Base-by-base conservation (phyloP, 352 stramenopile genomes). In the Pythium aquatile region DNA sequence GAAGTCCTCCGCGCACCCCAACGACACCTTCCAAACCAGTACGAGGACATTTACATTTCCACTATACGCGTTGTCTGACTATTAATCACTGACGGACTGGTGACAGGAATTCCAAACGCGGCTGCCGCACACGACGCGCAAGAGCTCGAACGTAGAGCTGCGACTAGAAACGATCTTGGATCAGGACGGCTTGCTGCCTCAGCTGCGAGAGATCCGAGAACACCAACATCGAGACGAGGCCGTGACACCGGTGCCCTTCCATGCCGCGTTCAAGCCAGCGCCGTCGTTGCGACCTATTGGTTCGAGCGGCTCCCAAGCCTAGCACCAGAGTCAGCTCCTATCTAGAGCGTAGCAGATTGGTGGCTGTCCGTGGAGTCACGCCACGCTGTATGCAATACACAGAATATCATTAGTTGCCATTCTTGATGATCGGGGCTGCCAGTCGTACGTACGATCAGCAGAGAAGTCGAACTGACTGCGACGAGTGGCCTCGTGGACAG, bases 101-200 rank as follows among this genome's bases (percentile, higher is more conserved):
- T 28, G 20, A 5, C 61, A 84, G 72, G 66, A 61, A 8, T 85
- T 85, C 49, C 61, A 66, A 33, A 65, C 64, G 47, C 66, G 70
- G 8, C 78, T 89, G 32, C 71, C 78, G n/a, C 78, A 91, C 66
- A 87, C 80, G 17, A 75, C 78, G n/a, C 71, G 73, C 53, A 91
- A 89, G 59, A 86, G 70, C 55, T 56, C 78, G 56, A 91, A 85
- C 68, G 61, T 85, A 6, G 75, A 70, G 37, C 75, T 91, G 17
- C 77, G 78, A 2, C 62, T 85, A 28, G 77, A 91, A 58, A 83
- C 76, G 13, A 81, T 87, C 55, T 66, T 83, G 28, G 75, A 91
- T 44, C 79, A 91, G 68, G 66, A 80, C 40, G 78, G 77, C 0
- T 52, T 89, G 28, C 65, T 91, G 46, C 77, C 78, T 6, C 72